Evolutionary conservation across 2,329 filamentous ascomycete genomes (phyloP).

Genomic region (Claviceps pazoutovae): DNA sequence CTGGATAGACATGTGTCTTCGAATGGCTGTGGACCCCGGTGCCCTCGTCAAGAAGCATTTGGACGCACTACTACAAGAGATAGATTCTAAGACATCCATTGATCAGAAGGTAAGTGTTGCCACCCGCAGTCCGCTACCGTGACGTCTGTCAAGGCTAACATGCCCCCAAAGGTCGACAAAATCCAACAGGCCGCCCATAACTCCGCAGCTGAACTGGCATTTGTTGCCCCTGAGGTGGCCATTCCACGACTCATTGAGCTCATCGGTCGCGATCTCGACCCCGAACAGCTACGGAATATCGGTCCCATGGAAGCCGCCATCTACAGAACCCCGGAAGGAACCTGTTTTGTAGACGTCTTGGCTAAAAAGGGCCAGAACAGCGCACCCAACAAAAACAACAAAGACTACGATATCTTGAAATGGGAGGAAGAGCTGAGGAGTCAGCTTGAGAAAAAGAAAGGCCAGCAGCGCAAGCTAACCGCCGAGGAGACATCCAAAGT

Average conservation of each 20-base stretch:
- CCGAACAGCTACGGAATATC: conserved; percentile 53
- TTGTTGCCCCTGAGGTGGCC: conserved; percentile 76
- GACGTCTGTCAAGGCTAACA: conserved; percentile 2
- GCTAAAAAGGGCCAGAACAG: conserved; percentile 62
- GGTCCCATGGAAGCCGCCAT: conserved; percentile 87
- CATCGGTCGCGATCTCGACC: conserved; percentile 59
- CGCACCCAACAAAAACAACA: conserved; percentile 73
- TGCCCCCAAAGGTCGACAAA: conserved; percentile 13
- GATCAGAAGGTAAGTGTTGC: conserved; percentile 34
- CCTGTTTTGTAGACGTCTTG: conserved; percentile 78
- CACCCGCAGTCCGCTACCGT: neutral
- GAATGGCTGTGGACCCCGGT: conserved; percentile 71
- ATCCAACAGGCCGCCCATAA: conserved; percentile 62
- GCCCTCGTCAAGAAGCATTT: conserved; percentile 53
- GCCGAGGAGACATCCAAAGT: conserved; percentile 82
- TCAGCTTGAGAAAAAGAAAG: conserved; percentile 87
- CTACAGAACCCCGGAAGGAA: conserved; percentile 79
- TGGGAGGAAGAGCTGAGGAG: conserved; percentile 89
- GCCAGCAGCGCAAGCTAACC: conserved; percentile 78
- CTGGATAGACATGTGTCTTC: conserved; percentile 84
- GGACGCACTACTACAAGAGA: conserved; percentile 52
- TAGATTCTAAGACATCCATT: conserved; percentile 36
- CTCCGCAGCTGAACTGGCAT: conserved; percentile 80
- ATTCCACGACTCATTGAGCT: conserved; percentile 62
- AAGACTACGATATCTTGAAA: conserved; percentile 90